phyloP scores from a whole-genome alignment of 2,329 filamentous ascomycete species.

The Diaporthe humulicola region DNA sequence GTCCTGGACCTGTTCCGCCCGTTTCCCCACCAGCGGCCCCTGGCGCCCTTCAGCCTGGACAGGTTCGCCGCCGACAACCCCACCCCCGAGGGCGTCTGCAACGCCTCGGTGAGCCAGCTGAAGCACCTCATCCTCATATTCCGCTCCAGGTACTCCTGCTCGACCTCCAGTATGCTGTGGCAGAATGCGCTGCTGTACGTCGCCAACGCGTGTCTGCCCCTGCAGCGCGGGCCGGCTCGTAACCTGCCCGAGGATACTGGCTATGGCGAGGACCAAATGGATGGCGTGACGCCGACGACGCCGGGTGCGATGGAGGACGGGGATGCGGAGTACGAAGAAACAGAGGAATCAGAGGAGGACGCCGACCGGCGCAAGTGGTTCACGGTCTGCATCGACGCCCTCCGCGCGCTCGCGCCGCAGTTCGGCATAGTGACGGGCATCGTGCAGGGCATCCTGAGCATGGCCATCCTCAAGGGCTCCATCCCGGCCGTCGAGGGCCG shows the following conservation, averaged over 20 bases:
- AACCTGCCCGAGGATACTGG: no score
- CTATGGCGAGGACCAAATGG: no score
- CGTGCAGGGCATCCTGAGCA: conserved; percentile 45
- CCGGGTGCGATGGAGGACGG: no score
- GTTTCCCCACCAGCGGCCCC: conserved; percentile 12
- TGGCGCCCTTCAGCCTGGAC: not conserved
- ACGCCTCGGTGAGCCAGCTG: conserved; percentile 42
- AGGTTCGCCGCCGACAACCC: conserved; percentile 8
- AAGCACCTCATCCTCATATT: conserved; percentile 41
- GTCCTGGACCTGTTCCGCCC: conserved; percentile 42
- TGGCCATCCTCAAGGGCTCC: conserved; percentile 41
- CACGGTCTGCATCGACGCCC: conserved; percentile 46
- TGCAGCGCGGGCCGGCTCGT: not conserved
- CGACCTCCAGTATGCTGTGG: conserved; percentile 44
- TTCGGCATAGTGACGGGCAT: conserved; percentile 45
- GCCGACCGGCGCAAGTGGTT: conserved; percentile 45
- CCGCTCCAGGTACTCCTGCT: conserved; percentile 30
- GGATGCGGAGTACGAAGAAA: not conserved
- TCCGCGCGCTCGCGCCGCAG: conserved; percentile 44
- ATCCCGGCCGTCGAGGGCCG: conserved; percentile 39
- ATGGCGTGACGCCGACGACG: not conserved
- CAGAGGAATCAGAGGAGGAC: conserved; percentile 30
- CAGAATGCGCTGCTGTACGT: conserved; percentile 48
- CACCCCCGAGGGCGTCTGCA: conserved; percentile 34
- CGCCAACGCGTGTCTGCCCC: conserved; percentile 44